phyloP scores from a whole-genome alignment of 108 stramenopile genomes.

The Aurantiochytrium sp. region DNA sequence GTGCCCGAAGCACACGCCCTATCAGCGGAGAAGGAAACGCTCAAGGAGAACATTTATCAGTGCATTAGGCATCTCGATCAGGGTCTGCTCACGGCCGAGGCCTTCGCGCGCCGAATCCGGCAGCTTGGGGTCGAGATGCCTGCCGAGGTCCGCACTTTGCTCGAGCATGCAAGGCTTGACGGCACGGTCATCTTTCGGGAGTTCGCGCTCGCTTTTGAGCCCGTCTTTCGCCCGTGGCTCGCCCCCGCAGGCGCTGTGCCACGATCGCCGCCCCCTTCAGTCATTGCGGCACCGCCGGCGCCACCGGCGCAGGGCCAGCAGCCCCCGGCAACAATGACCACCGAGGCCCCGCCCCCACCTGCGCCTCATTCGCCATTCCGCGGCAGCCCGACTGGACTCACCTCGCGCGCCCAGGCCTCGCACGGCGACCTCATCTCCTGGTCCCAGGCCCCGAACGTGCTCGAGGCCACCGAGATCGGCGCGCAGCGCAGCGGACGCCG shows the following conservation, averaged over 20 bases:
- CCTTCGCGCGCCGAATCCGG: not conserved
- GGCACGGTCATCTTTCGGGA: not conserved
- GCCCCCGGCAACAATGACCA: too few relatives aligned
- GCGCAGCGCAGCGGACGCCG: not conserved
- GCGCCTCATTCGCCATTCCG: too few relatives aligned
- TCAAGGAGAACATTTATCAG: not conserved
- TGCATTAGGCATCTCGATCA: slow-evolving; percentile 13
- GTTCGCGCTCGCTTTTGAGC: slow-evolving; percentile 18
- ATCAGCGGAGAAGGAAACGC: not conserved
- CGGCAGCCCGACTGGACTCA: not conserved
- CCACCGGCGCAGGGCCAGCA: too few relatives aligned
- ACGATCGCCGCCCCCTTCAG: not conserved
- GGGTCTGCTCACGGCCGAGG: not conserved
- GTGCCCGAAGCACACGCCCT: not conserved
- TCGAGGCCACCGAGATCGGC: not conserved
- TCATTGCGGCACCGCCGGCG: not conserved
- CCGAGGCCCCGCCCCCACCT: too few relatives aligned
- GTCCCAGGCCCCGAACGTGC: not conserved
- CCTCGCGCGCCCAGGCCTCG: not conserved
- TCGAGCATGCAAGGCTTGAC: not conserved
- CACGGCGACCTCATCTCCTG: slow-evolving; percentile 16
- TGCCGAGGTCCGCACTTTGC: not conserved
- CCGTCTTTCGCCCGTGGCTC: not conserved
- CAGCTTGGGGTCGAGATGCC: not conserved
- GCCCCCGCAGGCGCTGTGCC: not conserved